Evolutionary conservation across 2,329 filamentous ascomycete genomes (phyloP), one percentile per base, ranked within the genome.

Genomic region (Penicillium vulpinum): DNA sequence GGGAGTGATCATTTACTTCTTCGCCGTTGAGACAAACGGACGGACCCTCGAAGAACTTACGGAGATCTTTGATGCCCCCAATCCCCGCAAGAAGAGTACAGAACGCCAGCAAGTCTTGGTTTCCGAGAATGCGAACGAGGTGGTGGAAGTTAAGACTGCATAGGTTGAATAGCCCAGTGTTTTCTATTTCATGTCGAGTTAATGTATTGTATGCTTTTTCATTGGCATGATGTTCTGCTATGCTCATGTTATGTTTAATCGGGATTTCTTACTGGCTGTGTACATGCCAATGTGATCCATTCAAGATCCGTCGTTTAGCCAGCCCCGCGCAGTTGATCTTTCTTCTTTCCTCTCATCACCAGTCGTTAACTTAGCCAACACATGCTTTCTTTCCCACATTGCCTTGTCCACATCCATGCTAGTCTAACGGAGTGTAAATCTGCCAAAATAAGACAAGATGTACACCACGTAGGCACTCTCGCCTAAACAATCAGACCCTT

Each of bases 101-200:
- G 31, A 53, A 28, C 1, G 13, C 22, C 41, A 80, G 79, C 41
- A 74, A 77, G 2, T 72, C 72, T 11, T 70, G 82, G 24, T 53
- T 11, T 46, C 40, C 4, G 39, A 45, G 1, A 15, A 4, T 13
- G 41, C 9, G 16, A 29, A 38, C 7, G 8, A 39, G 15, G 41
- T 47, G 24, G 9, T 53, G 24, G n/a, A 53, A n/a, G 22, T 22
- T 4, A 53, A 47, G 18, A 4, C 15, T 24, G 40, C 41, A 31
- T 51, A 43, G 10, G 9, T 11, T 36, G 26, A 4, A 28, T 5
- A 9, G 13, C n/a, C 3, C 5, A 26, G 22, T 26, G 8, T 3
- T n/a, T n/a, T 4, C n/a, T 5, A 2, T 18, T 21, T 6, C 18
- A n/a, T 9, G 7, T 3, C 3, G 16, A 36, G 16, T 18, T 18